Base-by-base conservation (phyloP, 2,329 filamentous ascomycete species). In the Pseudocercospora fijiensis region DNA sequence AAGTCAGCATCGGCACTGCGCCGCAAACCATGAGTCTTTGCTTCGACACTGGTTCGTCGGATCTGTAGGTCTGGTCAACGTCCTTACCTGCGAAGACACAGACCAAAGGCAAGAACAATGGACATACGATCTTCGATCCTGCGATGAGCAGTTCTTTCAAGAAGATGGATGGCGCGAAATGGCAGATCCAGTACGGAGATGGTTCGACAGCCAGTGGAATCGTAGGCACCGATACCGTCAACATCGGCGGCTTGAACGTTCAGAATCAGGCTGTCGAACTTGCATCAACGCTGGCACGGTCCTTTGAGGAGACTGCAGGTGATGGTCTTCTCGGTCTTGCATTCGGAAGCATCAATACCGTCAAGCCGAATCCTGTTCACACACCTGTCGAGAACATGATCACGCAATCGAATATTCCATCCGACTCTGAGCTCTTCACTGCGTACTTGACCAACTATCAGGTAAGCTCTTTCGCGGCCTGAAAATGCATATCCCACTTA, bases 381-480 rank as follows among this genome's bases (percentile, higher is more conserved):
- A 90, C 88, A 0, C 87, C 87, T 0, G 84, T 90, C 11, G 86
- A 88, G 71, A 90, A 89, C 78, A 87, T 90, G 85, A 87, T 89
- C 63, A 78, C 72, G 65, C 81, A 87, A 70, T 63, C 78, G 0
- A 82, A 85, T 63, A 86, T 88, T 62, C 80, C 83, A 3, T 76
- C 80, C 53, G 78, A 78, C 0, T 73, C 81, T 1, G 80, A 86
- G 71, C 79, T 90, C 6, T 90, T 90, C 77, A 90, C 87, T 0
- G 85, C 82, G 20, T 86, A 86, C 62, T 81, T 90, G 52, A 86
- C 86, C 67, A 85, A 83, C 63, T 81, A 79, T 71, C 81, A 84
- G 26, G 49, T 53, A n/a, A 53, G 49, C 13, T 28, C 26, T 41
- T 4, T 16, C 2, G 0, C 16, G 4, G 6, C 8, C 37, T 4